Evolutionary conservation across 257 asterid genomes (phyloP), one percentile per base, ranked within the genome.

Genomic region (Plectranthus barbatus): DNA sequence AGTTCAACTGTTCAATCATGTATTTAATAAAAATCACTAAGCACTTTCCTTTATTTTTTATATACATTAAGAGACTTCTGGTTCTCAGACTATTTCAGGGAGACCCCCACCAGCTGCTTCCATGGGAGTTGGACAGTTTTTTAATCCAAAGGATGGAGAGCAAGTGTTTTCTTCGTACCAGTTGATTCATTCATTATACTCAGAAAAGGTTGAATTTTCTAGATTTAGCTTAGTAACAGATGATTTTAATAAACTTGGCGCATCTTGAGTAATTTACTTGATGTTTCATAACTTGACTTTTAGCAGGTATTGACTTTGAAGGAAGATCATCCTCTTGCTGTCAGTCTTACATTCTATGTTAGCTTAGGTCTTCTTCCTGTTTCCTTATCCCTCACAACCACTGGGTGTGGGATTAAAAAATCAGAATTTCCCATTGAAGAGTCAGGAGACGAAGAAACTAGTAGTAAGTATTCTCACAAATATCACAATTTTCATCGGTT

Each of bases 111-210:
- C 99, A 15, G 95, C 95, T 10, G 78, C 88, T 70, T 93, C 99
- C 68, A 93, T 93, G 99, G 99, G 97, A 71, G 86, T 90, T 34
- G 99, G 97, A 67, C 99, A 93, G 66, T 93, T 93, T 84, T 93
- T 89, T 72, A 73, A 82, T 70, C 84, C 83, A 66, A 71, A 78
- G 64, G 88, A 84, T 62, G 96, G 97, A 64, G 81, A 90, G 71
- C 73, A 67, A 56, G 60, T 65, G 14, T 77, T 90, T 50, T 77
- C 92, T 62, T 76, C 91, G 57, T 68, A 67, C 72, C 80, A 58
- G 66, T 73, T 85, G 79, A 72, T 90, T 68, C 78, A 59, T 45
- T 77, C 95, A 9, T 64, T 77, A 60, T 81, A 63, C 66, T 71
- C 77, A 40, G 72, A 77, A 61, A 82, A 90, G 97, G 99, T 90